These are phyloP conservation scores for Fistulifera solaris DNA, from an alignment of 108 stramenopile species.

Conservation along the genomic window DNA sequence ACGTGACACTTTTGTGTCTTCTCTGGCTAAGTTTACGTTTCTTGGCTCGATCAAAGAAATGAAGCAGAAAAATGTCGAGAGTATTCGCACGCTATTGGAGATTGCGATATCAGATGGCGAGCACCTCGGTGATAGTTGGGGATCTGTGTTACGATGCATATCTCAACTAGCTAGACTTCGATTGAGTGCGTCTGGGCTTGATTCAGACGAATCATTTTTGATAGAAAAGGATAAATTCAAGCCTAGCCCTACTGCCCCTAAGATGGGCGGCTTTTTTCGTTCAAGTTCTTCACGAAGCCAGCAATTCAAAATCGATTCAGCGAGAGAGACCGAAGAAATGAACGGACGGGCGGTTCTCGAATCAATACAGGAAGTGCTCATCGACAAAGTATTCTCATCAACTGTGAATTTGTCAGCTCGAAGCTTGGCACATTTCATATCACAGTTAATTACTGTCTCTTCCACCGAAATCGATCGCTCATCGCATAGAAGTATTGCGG, in stretches of 20 bases:
- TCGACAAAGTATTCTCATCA: conserved; percentile 88
- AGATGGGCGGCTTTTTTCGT: conserved; percentile 11
- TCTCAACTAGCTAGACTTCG: conserved; percentile 85
- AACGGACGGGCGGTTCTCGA: conserved; percentile 75
- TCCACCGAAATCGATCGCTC: conserved; percentile 76
- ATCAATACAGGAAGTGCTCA: conserved; percentile 74
- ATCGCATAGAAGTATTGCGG: conserved; percentile 62
- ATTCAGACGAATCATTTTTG: conserved; percentile 85
- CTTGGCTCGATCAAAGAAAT: conserved; percentile 87
- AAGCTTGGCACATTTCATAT: conserved; percentile 81
- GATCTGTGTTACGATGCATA: conserved; percentile 89
- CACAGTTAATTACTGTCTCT: conserved; percentile 81
- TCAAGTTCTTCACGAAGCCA: not conserved
- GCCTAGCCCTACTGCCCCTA: not conserved
- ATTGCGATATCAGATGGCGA: conserved; percentile 93
- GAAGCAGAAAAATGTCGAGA: conserved; percentile 91
- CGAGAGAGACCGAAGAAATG: conserved; percentile 61
- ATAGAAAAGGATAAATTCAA: conserved; percentile 11
- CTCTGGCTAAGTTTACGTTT: conserved; percentile 91
- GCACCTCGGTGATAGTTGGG: conserved; percentile 92
- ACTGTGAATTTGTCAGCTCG: conserved; percentile 70
- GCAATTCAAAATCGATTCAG: conserved; percentile 19
- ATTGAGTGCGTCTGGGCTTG: conserved; percentile 73
- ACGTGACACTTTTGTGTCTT: conserved; percentile 91
- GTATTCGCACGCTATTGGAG: conserved; percentile 83